Evolutionary conservation across 768 basidiomycete species (phyloP), one percentile per base, ranked within the genome.

Genomic region (Suillus tomentosus): DNA sequence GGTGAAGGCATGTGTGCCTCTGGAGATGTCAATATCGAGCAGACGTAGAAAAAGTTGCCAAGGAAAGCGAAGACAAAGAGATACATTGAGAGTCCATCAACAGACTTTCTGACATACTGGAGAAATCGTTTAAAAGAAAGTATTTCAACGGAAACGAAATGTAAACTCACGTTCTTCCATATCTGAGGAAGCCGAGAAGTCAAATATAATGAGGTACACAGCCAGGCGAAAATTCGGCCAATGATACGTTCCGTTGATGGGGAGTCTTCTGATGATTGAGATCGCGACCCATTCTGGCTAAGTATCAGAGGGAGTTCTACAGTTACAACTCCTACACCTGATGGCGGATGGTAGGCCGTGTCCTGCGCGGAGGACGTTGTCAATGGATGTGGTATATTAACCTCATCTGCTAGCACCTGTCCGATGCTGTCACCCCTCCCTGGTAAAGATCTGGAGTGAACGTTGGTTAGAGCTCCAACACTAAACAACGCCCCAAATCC

Each of bases 181-280:
- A 99, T 97, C 76, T 99, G 97, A 24, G 97, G 97, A 70, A 99
- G 77, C 64, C 97, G 87, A 3, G 91, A 93, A 3, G 96, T 98
- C 42, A 99, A 79, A 76, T 99, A 99, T 17, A 98, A 79, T 0
- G 88, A 92, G 2, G 96, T 95, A 73, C 96, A 98, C 22, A 90
- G 72, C 97, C 97, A 99, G 10, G 97, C 96, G 62, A 91, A 95
- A 61, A 95, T 85, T 3, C 97, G 89, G 1, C 97, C 97, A 57
- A 99, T 78, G 31, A 95, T 72, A 56, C 85, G 89, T 70, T 95
- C 85, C 60, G 74, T 75, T 14, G 72, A 62, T 54, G 68, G 60
- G 56, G 67, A 48, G 72, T 71, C 10, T 53, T 76, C 69, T 43
- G 69, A 71, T 43, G 69, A 71, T 55, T 62, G 60, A 62, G 11